Percentiles rank a stretch among this genome's conserved stretches.
These are phyloP conservation scores for Microdochium nivale DNA, from an alignment of 2,329 filamentous ascomycete genomes.

Conservation along the genomic window DNA sequence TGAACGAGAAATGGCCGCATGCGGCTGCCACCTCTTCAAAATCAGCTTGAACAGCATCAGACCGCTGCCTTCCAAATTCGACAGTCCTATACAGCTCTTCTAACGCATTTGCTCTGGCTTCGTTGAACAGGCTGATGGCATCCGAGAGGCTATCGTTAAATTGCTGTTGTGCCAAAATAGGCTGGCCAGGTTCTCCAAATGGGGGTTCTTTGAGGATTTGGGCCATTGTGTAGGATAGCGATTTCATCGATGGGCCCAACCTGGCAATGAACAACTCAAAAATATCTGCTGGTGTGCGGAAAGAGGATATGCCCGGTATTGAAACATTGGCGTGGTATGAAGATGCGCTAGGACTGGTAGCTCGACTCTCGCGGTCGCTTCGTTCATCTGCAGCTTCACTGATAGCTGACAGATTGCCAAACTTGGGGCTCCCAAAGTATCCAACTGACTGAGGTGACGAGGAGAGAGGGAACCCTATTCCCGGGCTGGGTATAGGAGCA, in stretches of 20 bases:
- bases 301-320: slow-evolving; percentile 16
- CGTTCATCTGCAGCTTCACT: slow-evolving; percentile 53
- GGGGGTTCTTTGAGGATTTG: slow-evolving; percentile 83
- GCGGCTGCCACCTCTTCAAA: slow-evolving; percentile 97
- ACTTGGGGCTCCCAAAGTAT: slow-evolving; percentile 22
- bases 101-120: slow-evolving; percentile 67
- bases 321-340: slow-evolving; percentile 2
- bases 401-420: slow-evolving; percentile 47
- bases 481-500: background rate
- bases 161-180: slow-evolving; percentile 68
- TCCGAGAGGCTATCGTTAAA: slow-evolving; percentile 73
- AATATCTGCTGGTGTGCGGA: slow-evolving; percentile 67
- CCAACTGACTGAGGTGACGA: slow-evolving; percentile 11
- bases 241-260: slow-evolving; percentile 92
- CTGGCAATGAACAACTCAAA: slow-evolving; percentile 85
- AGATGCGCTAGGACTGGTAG: slow-evolving; percentile 6
- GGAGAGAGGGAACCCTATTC: slow-evolving; percentile 3
- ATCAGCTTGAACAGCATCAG: slow-evolving; percentile 75
- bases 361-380: slow-evolving; percentile 35
- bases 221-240: slow-evolving; percentile 81
- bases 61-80: slow-evolving; percentile 58
- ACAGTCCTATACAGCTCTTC: slow-evolving; percentile 73
- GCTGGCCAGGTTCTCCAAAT: slow-evolving; percentile 61
- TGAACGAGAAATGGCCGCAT: slow-evolving; percentile 94
- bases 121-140: slow-evolving; percentile 71